Percentiles rank a stretch among this genome's conserved stretches.
Conservation (phyloP, 2,329 filamentous ascomycete genomes). For the Kalaharituber pfeilii region DNA sequence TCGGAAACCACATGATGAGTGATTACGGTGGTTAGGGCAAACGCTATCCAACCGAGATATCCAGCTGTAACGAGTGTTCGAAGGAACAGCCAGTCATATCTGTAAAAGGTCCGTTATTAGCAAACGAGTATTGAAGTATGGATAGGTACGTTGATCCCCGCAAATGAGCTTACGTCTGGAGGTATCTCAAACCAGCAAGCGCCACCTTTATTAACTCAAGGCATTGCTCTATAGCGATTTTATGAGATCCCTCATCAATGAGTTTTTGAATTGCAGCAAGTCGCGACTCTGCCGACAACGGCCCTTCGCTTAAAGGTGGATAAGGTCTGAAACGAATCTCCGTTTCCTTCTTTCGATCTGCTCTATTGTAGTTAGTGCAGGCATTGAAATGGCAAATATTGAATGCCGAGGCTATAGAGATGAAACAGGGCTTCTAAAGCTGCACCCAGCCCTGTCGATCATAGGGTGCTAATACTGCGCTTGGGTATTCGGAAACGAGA, state of each 20-base stretch:
- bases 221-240: slow-evolving; percentile 64
- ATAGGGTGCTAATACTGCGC: too few relatives aligned
- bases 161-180: slow-evolving; percentile 47
- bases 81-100: slow-evolving; percentile 91
- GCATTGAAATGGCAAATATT: too few relatives aligned
- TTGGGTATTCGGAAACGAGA: too few relatives aligned
- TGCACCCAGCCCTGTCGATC: too few relatives aligned
- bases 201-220: slow-evolving; percentile 58
- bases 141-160: neutral
- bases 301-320: slow-evolving; percentile 45
- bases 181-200: slow-evolving; percentile 70
- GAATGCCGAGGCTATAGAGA: too few relatives aligned
- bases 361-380: slow-evolving; percentile 1
- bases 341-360: slow-evolving; percentile 52
- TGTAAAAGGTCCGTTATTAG: slow-evolving; percentile 2
- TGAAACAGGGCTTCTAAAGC: too few relatives aligned
- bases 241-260: slow-evolving; percentile 48
- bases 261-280: slow-evolving; percentile 44
- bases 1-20: slow-evolving; percentile 72
- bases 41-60: slow-evolving; percentile 91
- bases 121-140: neutral
- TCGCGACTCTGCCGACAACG: slow-evolving; percentile 47
- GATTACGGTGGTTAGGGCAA: slow-evolving; percentile 73
- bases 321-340: slow-evolving; percentile 67
- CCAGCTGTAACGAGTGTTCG: slow-evolving; percentile 74